Evolutionary conservation across 1,139 yeast genomes (phyloP).

Genomic region (Candida pseudoviswanathii): DNA sequence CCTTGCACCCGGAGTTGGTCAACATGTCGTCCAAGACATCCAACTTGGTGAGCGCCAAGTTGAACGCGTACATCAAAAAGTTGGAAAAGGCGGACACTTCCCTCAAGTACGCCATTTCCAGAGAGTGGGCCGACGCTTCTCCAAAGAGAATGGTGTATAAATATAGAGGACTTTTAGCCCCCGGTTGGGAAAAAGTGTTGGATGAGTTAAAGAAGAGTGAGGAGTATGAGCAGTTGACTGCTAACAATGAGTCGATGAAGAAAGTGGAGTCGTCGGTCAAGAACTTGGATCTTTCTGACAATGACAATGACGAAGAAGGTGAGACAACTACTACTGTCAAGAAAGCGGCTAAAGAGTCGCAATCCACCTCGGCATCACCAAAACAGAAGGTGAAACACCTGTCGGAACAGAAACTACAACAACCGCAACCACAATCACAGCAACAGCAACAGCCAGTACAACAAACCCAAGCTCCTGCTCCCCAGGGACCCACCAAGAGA

Average conservation of each 20-base stretch:
- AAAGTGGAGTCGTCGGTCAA: not conserved
- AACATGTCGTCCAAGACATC: conserved; percentile 76
- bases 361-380: not conserved
- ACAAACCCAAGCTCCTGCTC: not conserved
- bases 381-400: not conserved
- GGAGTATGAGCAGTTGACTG: conserved; percentile 6
- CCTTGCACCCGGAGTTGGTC: conserved; percentile 80
- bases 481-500: conserved; percentile 27
- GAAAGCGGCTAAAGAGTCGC: not conserved
- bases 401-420: not conserved
- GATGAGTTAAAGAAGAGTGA: conserved; percentile 32
- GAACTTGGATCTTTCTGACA: conserved; percentile 1
- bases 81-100: conserved; percentile 79
- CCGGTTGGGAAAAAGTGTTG: conserved; percentile 66
- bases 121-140: conserved; percentile 89
- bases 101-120: conserved; percentile 68
- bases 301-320: not conserved
- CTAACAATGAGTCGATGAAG: not conserved
- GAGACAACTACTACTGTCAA: not conserved
- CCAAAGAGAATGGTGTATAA: conserved; percentile 89
- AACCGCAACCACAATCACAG: not conserved
- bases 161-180: conserved; percentile 72
- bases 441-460: not conserved
- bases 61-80: conserved; percentile 81
- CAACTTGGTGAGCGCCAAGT: conserved; percentile 75